Evolutionary conservation across 1,284 basidiomycete species (phyloP).

Genomic region (Earliella scabrosa): DNA sequence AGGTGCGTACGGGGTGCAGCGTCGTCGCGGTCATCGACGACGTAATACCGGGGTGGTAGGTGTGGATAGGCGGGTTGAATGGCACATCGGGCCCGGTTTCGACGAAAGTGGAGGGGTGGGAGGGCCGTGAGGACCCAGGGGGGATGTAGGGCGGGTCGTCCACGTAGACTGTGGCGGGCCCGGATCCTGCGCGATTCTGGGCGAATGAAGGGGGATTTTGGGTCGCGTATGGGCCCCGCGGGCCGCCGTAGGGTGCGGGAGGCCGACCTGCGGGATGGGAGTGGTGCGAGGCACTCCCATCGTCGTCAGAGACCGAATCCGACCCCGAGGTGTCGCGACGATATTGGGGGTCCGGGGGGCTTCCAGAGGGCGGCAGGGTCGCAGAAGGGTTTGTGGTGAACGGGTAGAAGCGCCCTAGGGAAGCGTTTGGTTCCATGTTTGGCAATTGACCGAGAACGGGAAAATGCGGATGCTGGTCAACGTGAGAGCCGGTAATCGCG

Average conservation of each 20-base stretch:
- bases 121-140: constrained; percentile 8
- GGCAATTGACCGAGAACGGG: constrained; percentile 30
- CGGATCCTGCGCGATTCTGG: constrained; percentile 15
- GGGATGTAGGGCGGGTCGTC: constrained; percentile 29
- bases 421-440: constrained; percentile 30
- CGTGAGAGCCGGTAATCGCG: constrained; percentile 25
- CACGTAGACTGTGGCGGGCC: constrained; percentile 25
- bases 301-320: constrained; percentile 24
- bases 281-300: constrained; percentile 18
- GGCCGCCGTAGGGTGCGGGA: constrained; percentile 15
- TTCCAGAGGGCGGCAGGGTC: constrained; percentile 21
- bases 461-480: constrained; percentile 27
- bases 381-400: constrained; percentile 22
- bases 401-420: constrained; percentile 28
- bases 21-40: constrained; percentile 17
- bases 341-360: constrained; percentile 15
- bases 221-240: constrained; percentile 14
- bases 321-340: constrained; percentile 23
- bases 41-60: constrained; percentile 11
- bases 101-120: constrained; percentile 13
- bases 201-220: constrained; percentile 18
- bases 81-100: constrained; percentile 14
- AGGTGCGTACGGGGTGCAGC: constrained; percentile 17
- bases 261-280: constrained; percentile 16
- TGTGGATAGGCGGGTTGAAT: constrained; percentile 5